These are phyloP conservation scores for Pochonia chlamydosporia DNA, from an alignment of 2,329 filamentous ascomycete genomes.

Conservation along the genomic window DNA sequence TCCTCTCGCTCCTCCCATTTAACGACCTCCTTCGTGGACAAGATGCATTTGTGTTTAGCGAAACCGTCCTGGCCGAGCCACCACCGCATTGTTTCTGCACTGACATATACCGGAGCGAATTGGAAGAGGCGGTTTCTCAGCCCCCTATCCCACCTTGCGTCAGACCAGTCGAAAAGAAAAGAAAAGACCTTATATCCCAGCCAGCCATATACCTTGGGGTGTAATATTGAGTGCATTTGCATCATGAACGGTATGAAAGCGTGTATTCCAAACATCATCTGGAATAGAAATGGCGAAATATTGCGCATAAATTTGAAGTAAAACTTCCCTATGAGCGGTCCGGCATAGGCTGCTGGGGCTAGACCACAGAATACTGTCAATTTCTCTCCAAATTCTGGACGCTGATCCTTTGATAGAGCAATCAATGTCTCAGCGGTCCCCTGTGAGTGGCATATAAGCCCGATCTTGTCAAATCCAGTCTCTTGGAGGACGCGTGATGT, in stretches of 20 bases:
- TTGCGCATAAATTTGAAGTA: constrained; percentile 90
- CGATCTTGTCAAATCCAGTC: constrained; percentile 78
- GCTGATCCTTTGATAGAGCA: constrained; percentile 82
- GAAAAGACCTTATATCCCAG: constrained; percentile 86
- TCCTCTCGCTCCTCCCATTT: constrained; percentile 57
- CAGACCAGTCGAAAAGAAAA: constrained; percentile 84
- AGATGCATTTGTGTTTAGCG: constrained; percentile 71
- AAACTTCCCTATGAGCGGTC: constrained; percentile 75
- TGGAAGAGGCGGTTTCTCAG: constrained; percentile 81
- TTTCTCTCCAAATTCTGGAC: constrained; percentile 75
- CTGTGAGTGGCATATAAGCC: constrained; percentile 81
- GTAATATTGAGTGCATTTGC: constrained; percentile 65
- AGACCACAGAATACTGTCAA: constrained; percentile 88
- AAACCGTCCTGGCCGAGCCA: constrained; percentile 90
- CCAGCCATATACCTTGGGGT: constrained; percentile 65
- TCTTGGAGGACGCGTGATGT: constrained; percentile 73
- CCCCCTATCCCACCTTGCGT: constrained; percentile 76
- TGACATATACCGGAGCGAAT: constrained; percentile 87
- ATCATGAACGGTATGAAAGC: constrained; percentile 94
- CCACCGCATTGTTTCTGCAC: constrained; percentile 87
- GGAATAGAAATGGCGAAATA: constrained; percentile 70
- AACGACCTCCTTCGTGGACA: constrained; percentile 69
- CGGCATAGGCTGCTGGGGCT: constrained; percentile 85
- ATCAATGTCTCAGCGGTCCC: constrained; percentile 87
- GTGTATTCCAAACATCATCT: constrained; percentile 83